Evolutionary conservation across 345 rosid species (phyloP), one percentile per base, ranked within the genome.

Genomic region (Citrus sinensis): DNA sequence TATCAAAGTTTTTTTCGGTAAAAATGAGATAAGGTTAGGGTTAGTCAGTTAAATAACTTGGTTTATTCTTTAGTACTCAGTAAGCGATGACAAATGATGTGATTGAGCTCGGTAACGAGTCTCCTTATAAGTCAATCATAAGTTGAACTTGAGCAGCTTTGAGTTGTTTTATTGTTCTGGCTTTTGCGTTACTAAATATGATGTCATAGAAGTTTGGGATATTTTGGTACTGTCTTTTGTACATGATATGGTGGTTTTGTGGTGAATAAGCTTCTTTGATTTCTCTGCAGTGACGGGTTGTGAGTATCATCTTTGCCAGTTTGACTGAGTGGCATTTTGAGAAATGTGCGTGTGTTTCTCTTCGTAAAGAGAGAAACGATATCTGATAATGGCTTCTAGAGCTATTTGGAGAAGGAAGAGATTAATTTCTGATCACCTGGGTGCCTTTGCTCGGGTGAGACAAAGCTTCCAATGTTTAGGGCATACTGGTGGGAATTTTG

Each of bases 331-430:
- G 64, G 51, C 78, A 75, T 78, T 77, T 42, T 63, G 29, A 80
- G 82, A 68, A 70, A 82, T 80, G 85, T 59, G 37, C 71, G 49
- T 76, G 78, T 54, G 79, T 35, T 79, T 78, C 25, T 73, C 75
- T 40, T 79, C 16, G 60, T 65, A 77, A 58, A 67, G 76, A 58
- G 73, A 81, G 69, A n/a, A 77, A 46, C 25, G n/a, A 64, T 62
- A 70, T 46, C 56, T 76, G 70, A 69, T 69, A 81, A 93, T 93
- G 98, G 92, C 93, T 67, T 87, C 93, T 42, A 89, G 91, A 85
- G 92, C 93, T 76, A 87, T 93, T 39, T 62, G 90, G 37, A 82
- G 91, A 85, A 90, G 92, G 85, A 90, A 70, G 78, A 81, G 74
- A 67, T 24, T 86, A 49, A 46, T 92, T 75, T 87, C 87, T 8